Evolutionary conservation across 2,329 filamentous ascomycete genomes (phyloP), one percentile per base, ranked within the genome.

Genomic region (Aspergillus sp.): DNA sequence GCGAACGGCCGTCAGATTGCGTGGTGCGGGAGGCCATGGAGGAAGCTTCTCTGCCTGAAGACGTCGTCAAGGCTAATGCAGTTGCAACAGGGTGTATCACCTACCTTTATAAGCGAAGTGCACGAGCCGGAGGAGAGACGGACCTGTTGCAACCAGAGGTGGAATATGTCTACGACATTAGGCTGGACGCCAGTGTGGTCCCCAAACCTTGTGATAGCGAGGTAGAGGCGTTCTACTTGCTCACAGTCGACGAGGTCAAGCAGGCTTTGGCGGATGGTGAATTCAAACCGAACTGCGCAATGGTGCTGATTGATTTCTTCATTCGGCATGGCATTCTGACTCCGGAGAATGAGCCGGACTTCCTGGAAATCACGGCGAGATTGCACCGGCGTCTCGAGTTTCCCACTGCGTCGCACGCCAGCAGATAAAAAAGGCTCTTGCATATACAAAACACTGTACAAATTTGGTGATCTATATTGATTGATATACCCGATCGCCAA

Each of bases 271-370:
- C 75, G 10, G 72, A 73, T 44, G 88, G 86, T 9, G 79, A 84
- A 57, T 98, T 91, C 73, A 98, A 98, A 73, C 86, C 90, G 2
- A 97, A 97, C 65, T 96, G 90, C 67, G 85, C 86, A 9, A 65
- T 93, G 48, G 80, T 94, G 42, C 71, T 93, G 63, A 69, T 96
- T 41, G 89, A 97, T 65, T 98, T 97, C 71, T 86, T 98, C 63
- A 75, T 94, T 55, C 79, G 91, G 45, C 87, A 89, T 67, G 86
- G 87, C 0, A 80, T 95, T 51, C 62, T 96, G 61, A 94, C 84
- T 6, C 67, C 73, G 39, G 86, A 86, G 57, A 88, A 89, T 61
- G 90, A 97, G 70, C 77, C 78, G 43, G 73, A 91, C 59, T 89
- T 85, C 61, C 74, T 85, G 52, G 83, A 89, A 68, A 89, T 97